Evolutionary conservation across 2,329 filamentous ascomycete genomes (phyloP), one percentile per base, ranked within the genome.

Genomic region (Sodiomyces alkalinus): DNA sequence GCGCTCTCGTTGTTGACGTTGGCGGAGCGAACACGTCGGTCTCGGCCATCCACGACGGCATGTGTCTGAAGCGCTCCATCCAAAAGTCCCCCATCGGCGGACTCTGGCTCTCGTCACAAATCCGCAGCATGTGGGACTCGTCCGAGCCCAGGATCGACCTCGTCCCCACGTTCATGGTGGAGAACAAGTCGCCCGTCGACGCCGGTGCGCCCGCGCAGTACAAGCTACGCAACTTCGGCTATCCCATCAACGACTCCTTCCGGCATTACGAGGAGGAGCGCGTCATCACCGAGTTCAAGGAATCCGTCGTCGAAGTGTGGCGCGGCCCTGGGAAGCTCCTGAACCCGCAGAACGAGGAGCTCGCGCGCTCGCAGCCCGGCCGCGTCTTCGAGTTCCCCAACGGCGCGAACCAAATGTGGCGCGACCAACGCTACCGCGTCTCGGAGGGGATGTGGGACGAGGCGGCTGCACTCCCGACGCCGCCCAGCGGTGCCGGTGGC

Each of bases 331-430:
- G 76, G 33, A 68, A 74, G 35, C 73, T 83, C 43, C 51, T 53
- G 22, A 55, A 52, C 40, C 68, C 57, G 14, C 73, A 75, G 20
- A 92, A 87, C 48, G 74, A 90, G 47, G 86, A 94, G 22, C 63
- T 73, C 26, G 75, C 76, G 33, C 76, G 70, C 48, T 64, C 58
- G 24, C 73, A 75, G 38, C 81, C 83, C 1, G 81, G 82, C 22
- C 77, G 83, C 29, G 80, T 90, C 8, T 98, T 94, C 45, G 90
- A 98, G 60, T 90, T 98, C 69, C 90, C 90, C 7, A 83, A 96
- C 48, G 90, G 90, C 28, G 86, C 79, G 59, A 98, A 96, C 60
- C 81, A 92, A 51, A 79, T 93, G 55, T 98, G 93, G 62, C 78
- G 81, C 36, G 68, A 77, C 31, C 86, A 94, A 51, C 76, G 90